Conservation (phyloP, 2,329 filamentous ascomycete species). For the Penicillium italicum region DNA sequence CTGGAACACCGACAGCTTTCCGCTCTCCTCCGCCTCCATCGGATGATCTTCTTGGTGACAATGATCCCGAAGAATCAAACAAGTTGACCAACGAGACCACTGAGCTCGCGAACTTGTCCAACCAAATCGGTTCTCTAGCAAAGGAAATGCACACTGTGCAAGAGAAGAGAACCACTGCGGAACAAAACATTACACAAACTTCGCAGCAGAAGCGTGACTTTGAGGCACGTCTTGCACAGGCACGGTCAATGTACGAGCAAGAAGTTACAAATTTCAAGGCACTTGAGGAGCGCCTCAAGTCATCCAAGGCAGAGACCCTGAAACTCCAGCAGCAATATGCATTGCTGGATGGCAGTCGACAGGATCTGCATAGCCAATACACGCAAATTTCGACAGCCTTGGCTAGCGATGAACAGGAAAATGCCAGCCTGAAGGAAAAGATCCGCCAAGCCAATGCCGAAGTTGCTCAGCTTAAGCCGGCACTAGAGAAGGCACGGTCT, state of each 20-base stretch:
- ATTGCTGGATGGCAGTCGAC: constrained; percentile 72
- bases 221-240: constrained; percentile 79
- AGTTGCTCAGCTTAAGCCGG: constrained; percentile 77
- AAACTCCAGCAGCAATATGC: constrained; percentile 82
- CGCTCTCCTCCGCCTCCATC: constrained; percentile 52
- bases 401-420: constrained; percentile 85
- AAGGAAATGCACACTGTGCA: constrained; percentile 95
- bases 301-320: constrained; percentile 73
- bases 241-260: constrained; percentile 85
- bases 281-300: constrained; percentile 76
- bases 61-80: constrained; percentile 81
- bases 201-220: constrained; percentile 89
- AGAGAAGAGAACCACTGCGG: constrained; percentile 70
- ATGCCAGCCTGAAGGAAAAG: constrained; percentile 76
- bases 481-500: constrained; percentile 87
- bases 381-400: constrained; percentile 69
- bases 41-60: constrained; percentile 87
- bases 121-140: constrained; percentile 84
- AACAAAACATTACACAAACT: constrained; percentile 77
- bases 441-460: constrained; percentile 80
- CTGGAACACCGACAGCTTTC: constrained; percentile 28
- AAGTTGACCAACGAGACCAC: constrained; percentile 84
- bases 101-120: constrained; percentile 92
- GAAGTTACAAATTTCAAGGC: constrained; percentile 82
- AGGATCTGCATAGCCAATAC: constrained; percentile 79